phyloP scores from a whole-genome alignment of 2,329 filamentous ascomycete species.

The Botrytis tulipae region DNA sequence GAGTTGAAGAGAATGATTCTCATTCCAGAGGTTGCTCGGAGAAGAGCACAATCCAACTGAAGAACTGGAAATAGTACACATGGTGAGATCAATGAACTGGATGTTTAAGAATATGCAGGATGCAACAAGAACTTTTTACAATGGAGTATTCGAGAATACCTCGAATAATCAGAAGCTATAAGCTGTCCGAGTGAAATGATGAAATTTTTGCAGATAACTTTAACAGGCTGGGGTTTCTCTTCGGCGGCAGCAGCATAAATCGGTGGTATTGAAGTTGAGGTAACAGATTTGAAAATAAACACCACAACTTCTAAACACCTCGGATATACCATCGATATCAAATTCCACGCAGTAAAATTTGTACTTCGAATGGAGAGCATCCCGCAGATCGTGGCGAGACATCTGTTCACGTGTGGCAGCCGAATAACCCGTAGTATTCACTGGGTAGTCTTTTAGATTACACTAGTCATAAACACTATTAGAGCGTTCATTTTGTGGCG shows the following conservation, averaged over 20 bases:
- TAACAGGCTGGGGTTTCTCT: background rate
- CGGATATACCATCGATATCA: background rate
- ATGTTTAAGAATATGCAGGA: background rate
- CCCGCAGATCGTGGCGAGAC: background rate
- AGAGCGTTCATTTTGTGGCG: background rate
- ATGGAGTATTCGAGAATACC: background rate
- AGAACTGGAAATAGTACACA: background rate
- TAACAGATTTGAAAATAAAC: too few species aligned
- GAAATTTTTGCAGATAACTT: background rate
- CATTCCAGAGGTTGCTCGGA: background rate
- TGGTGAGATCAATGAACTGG: background rate
- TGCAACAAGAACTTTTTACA: background rate
- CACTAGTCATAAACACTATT: background rate
- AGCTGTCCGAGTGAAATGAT: background rate
- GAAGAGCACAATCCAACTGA: background rate
- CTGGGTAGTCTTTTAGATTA: background rate
- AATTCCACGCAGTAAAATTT: background rate
- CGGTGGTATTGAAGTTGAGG: too few species aligned
- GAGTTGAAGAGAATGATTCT: background rate
- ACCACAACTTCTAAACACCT: background rate
- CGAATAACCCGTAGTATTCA: background rate
- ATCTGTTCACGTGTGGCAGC: background rate
- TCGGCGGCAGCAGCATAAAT: background rate
- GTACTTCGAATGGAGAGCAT: background rate
- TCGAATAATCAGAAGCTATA: background rate